phyloP scores from a whole-genome alignment of 495 filamentous ascomycete species.

The Ascodesmis nigricans region DNA sequence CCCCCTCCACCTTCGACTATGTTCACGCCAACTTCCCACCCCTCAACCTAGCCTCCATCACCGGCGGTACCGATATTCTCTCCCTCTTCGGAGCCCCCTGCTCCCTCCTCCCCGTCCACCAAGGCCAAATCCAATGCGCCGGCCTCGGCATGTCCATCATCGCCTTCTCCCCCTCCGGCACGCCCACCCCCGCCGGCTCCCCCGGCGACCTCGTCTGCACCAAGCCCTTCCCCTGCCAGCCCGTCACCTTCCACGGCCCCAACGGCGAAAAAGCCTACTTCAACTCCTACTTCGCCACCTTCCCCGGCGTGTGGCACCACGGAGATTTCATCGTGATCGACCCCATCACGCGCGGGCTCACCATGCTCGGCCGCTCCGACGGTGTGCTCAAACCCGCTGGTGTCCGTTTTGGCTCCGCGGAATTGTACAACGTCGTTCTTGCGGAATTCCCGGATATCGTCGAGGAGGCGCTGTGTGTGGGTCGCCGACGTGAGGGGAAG shows the following conservation, averaged over 20 bases:
- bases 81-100: conserved; percentile 77
- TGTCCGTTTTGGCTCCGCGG: conserved; percentile 55
- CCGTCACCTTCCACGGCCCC: conserved; percentile 63
- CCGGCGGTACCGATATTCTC: conserved; percentile 55
- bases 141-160: conserved; percentile 80
- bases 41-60: conserved; percentile 18
- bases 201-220: conserved; percentile 83
- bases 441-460: conserved; percentile 55
- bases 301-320: conserved; percentile 69
- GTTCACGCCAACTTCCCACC: conserved; percentile 52
- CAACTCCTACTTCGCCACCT: conserved; percentile 70
- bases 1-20: conserved; percentile 80
- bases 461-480: conserved; percentile 69
- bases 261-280: conserved; percentile 51
- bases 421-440: conserved; percentile 82
- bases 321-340: conserved; percentile 77
- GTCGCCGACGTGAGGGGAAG: conserved; percentile 42
- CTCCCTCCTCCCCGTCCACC: conserved; percentile 63
- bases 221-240: conserved; percentile 73
- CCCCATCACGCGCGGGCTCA: conserved; percentile 46
- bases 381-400: conserved; percentile 61
- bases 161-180: conserved; percentile 43
- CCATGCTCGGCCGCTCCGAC: conserved; percentile 65
- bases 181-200: conserved; percentile 35
- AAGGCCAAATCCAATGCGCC: conserved; percentile 74